Evolutionary conservation across 2,329 filamentous ascomycete species (phyloP), one percentile per base, ranked within the genome.

Genomic region (Tolypocladium amazonense): DNA sequence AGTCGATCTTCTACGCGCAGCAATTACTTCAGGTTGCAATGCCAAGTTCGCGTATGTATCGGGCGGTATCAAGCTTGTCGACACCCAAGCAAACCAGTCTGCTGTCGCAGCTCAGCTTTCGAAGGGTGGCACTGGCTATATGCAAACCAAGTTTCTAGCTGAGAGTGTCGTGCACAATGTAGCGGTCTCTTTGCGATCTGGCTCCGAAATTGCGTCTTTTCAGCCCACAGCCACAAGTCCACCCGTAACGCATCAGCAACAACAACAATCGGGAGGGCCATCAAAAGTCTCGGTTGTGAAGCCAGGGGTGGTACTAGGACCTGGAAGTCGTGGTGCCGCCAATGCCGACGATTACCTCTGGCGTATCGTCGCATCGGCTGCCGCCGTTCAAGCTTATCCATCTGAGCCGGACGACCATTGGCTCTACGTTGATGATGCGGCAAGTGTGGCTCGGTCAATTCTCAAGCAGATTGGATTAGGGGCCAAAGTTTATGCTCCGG

Each of bases 261-360:
- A 23, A 11, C 41, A 23, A 45, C 41, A 23, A 23, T 4, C 18
- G 8, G 3, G 8, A 9, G n/a, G 43, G 4, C 63, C 62, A n/a
- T 61, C 62, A 27, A 59, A 59, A 0, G 50, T 65, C 9, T 65
- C 60, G 1, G 60, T 65, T 5, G 57, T 69, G 9, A 69, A 67
- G 37, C 67, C 67, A 1, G 67, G 67, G 0, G 58, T 65, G 15
- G 65, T 68, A 7, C 62, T 69, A 18, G 66, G 66, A 4, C 58
- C 61, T 5, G 60, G 56, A 4, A 37, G 41, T 7, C 43, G 56
- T 15, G 66, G 67, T 0, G 59, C 67, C 3, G 62, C 66, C 11
- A 68, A 69, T 39, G 54, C 61, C 4, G 66, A 68, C 27, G 67
- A 69, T 50, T 66, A 64, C 6, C 39, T 69, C 25, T 69, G 67